Evolutionary conservation across 257 asterid species (phyloP).

Genomic region (Galeopsis tetrahit): DNA sequence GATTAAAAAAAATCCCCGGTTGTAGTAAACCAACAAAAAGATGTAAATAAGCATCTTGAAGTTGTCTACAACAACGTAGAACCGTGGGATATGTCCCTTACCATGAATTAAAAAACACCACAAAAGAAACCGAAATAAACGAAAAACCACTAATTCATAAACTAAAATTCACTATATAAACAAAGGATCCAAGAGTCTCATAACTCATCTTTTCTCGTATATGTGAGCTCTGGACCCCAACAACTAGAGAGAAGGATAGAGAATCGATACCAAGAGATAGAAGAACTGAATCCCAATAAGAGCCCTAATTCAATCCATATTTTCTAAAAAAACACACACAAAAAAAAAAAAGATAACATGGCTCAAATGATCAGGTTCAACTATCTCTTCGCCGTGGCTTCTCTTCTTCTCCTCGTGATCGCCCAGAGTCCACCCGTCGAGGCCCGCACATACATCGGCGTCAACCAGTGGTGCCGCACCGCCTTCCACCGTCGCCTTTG

Average conservation of each 20-base stretch:
- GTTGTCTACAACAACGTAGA: background rate
- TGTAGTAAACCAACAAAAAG: background rate
- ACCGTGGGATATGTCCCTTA: background rate
- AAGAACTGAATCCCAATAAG: conserved; percentile 9
- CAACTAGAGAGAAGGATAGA: background rate
- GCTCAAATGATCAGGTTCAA: conserved; percentile 18
- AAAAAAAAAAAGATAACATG: conserved; percentile 12
- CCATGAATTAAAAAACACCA: background rate
- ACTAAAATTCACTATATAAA: background rate
- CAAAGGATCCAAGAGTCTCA: background rate
- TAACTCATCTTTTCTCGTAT: background rate
- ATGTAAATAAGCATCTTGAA: too few relatives aligned
- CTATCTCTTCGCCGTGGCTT: conserved; percentile 35
- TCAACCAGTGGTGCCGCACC: conserved; percentile 48
- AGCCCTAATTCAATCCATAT: background rate
- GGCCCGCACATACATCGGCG: conserved; percentile 34
- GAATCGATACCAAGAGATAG: background rate
- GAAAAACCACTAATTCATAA: conserved; percentile 7
- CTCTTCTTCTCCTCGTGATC: conserved; percentile 26
- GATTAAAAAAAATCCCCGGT: background rate
- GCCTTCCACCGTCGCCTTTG: conserved; percentile 44
- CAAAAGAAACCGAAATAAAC: conserved; percentile 9
- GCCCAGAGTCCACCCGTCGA: conserved; percentile 24
- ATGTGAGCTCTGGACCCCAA: background rate
- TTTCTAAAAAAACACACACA: background rate